Percentiles rank a stretch among this genome's conserved stretches.
Evolutionary conservation across 345 rosid species (phyloP).

Genomic region (Aquilaria sinensis): DNA sequence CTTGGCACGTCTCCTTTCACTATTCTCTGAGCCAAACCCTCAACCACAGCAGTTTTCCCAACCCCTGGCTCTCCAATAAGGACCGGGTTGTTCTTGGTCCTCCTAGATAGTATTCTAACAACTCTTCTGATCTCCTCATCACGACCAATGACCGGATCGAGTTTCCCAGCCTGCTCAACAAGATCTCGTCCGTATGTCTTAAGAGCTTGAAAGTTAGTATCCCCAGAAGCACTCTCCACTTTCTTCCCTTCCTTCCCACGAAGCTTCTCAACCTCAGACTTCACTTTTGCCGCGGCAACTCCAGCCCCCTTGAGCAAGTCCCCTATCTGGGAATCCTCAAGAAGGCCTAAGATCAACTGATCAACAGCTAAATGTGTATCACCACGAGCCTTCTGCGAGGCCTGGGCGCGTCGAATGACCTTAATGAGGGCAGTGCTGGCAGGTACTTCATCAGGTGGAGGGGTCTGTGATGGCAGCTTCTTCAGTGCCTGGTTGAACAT

Average conservation of each 20-base stretch:
- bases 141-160: slow-evolving; percentile 87
- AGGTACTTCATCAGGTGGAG: slow-evolving; percentile 70
- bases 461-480: slow-evolving; percentile 77
- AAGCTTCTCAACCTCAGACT: slow-evolving; percentile 78
- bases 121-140: slow-evolving; percentile 89
- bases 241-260: slow-evolving; percentile 84
- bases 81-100: slow-evolving; percentile 93
- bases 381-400: slow-evolving; percentile 54
- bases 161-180: slow-evolving; percentile 90
- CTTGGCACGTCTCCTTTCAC: slow-evolving; percentile 87
- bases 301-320: slow-evolving; percentile 74
- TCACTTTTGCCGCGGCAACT: slow-evolving; percentile 39
- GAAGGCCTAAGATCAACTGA: slow-evolving; percentile 66
- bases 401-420: slow-evolving; percentile 67
- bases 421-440: slow-evolving; percentile 70
- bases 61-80: slow-evolving; percentile 97
- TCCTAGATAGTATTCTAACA: slow-evolving; percentile 71
- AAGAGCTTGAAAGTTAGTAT: slow-evolving; percentile 67
- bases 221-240: slow-evolving; percentile 88
- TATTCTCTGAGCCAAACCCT: slow-evolving; percentile 89
- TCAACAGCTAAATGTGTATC: slow-evolving; percentile 80
- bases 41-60: slow-evolving; percentile 93
- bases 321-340: slow-evolving; percentile 78
- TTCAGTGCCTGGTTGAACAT: slow-evolving; percentile 64
- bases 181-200: slow-evolving; percentile 91